Conservation (phyloP, 2,329 filamentous ascomycete species). For the Simplicillium aogashimaense region DNA sequence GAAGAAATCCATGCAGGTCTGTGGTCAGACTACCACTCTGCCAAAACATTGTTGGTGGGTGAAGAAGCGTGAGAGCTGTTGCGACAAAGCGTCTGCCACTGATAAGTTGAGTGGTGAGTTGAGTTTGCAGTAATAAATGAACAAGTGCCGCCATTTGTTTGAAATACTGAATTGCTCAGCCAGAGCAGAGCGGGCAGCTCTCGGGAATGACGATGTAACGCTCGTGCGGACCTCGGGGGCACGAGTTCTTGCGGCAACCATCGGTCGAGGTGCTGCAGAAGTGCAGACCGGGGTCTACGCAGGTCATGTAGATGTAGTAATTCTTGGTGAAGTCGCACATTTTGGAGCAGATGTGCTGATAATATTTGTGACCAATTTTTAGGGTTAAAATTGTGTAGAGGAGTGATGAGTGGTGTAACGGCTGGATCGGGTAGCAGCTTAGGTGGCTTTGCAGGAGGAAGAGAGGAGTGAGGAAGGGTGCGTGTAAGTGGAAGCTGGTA, state of each 20-base stretch:
- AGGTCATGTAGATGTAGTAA: conserved; percentile 68
- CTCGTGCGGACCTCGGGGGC: conserved; percentile 58
- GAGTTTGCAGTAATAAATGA: too few species aligned
- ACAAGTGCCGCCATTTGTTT: background rate
- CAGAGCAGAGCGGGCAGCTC: conserved; percentile 38
- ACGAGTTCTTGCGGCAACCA: conserved; percentile 49
- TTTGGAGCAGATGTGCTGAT: conserved; percentile 9
- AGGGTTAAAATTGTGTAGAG: too few species aligned
- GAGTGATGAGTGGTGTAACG: too few species aligned
- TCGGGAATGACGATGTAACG: conserved; percentile 62
- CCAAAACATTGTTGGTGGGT: too few species aligned
- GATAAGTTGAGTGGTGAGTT: too few species aligned
- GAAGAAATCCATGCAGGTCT: too few species aligned
- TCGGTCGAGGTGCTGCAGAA: conserved; percentile 63
- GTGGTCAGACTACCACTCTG: too few species aligned
- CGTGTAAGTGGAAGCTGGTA: conserved; percentile 1
- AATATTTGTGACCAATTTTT: background rate
- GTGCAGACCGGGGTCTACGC: conserved; percentile 57
- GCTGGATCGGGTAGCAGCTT: too few species aligned
- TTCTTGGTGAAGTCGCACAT: conserved; percentile 64
- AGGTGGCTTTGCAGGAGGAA: background rate
- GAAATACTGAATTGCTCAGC: conserved; percentile 17
- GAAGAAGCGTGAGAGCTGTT: too few species aligned
- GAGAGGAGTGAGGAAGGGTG: background rate
- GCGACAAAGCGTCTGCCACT: too few species aligned